Percentiles rank a stretch among this genome's conserved stretches.
These are phyloP conservation scores for Aspergillus leporis DNA, from an alignment of 495 filamentous ascomycete species.

Conservation along the genomic window DNA sequence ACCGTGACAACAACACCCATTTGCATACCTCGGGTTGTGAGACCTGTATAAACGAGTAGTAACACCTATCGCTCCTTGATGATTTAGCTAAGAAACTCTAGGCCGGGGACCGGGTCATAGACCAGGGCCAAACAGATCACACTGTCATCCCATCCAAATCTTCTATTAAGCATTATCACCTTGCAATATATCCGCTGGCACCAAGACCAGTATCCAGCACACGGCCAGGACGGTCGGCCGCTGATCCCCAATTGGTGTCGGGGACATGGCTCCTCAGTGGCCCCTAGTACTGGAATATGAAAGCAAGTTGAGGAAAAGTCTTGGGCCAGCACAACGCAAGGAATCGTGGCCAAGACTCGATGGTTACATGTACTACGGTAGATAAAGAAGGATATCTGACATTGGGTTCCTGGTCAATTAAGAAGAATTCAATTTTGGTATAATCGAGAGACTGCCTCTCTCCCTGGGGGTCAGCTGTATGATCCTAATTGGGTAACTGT, in stretches of 20 bases:
- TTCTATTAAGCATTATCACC: slow-evolving; percentile 17
- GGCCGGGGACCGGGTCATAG: slow-evolving; percentile 5
- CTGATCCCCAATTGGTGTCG: neutral
- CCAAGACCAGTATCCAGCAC: slow-evolving; percentile 29
- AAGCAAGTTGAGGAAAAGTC: neutral
- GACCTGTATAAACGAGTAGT: neutral
- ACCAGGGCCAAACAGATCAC: slow-evolving; percentile 26
- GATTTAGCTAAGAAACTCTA: neutral
- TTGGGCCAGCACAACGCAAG: neutral
- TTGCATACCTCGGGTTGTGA: neutral
- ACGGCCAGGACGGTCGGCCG: slow-evolving; percentile 24
- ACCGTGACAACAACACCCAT: neutral
- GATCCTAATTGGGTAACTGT: too few species aligned
- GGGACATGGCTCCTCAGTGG: neutral
- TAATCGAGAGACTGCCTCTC: too few species aligned
- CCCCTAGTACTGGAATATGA: neutral
- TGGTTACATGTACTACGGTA: too few species aligned
- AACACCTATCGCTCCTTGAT: neutral
- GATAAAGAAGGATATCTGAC: too few species aligned
- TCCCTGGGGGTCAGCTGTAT: too few species aligned
- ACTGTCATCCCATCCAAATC: slow-evolving; percentile 33
- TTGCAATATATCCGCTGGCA: slow-evolving; percentile 27
- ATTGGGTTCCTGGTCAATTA: too few species aligned
- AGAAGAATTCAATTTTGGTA: too few species aligned
- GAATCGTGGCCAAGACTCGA: neutral